phyloP scores from a whole-genome alignment of 148 eudicot genomes.

The Tetragonia tetragonoides region DNA sequence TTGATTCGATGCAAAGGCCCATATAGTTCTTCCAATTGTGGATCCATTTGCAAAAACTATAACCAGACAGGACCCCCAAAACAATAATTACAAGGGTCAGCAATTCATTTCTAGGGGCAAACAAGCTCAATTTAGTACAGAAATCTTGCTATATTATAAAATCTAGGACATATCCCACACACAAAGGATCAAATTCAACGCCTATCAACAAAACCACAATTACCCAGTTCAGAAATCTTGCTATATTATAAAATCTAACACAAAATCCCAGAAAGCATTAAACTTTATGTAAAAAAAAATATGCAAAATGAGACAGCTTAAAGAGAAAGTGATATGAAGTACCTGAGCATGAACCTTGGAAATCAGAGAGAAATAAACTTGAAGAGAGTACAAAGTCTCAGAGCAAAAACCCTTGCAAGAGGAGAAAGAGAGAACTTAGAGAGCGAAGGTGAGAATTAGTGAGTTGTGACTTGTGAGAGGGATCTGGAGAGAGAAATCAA shows the following conservation, averaged over 20 bases:
- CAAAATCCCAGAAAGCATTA: conserved; percentile 13
- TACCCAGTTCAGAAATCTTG: conserved; percentile 12
- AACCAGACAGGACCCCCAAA: conserved; percentile 20
- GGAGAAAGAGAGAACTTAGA: background rate
- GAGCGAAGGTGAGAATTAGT: background rate
- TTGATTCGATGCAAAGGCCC: conserved; percentile 47
- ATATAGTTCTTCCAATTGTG: conserved; percentile 40
- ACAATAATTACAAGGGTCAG: background rate
- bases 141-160: too few species aligned
- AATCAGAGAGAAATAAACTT: conserved; percentile 9
- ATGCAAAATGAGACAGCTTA: background rate
- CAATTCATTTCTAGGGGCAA: too few species aligned
- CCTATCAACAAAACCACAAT: conserved; percentile 1
- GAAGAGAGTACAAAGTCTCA: background rate
- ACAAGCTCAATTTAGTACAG: too few species aligned
- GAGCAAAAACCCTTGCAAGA: conserved; percentile 6
- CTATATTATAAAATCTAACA: conserved; percentile 15
- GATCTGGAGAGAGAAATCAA: conserved; percentile 2
- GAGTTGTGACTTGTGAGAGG: background rate
- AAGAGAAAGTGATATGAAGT: background rate
- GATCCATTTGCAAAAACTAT: conserved; percentile 40
- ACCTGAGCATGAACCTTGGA: conserved; percentile 34
- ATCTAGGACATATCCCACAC: background rate
- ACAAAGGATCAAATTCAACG: conserved; percentile 9
- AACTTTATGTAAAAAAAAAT: background rate